Conservation (phyloP, 257 asterid genomes). For the Solanum paucissectum region DNA sequence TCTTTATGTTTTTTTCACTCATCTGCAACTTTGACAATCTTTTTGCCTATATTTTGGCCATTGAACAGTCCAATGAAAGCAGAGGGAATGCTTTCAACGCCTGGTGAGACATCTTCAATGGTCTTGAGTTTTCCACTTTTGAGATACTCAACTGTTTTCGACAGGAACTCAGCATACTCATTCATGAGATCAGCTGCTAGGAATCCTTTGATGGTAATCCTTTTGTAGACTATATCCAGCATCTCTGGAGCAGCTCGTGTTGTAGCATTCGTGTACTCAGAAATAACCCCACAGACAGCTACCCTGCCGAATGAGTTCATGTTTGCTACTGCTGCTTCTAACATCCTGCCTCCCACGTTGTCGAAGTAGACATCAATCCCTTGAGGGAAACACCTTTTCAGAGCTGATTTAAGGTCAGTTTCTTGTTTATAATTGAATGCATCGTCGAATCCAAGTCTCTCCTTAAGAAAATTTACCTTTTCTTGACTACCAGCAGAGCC, state of each 20-base stretch:
- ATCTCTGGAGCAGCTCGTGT: slow-evolving; percentile 28
- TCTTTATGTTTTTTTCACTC: background rate
- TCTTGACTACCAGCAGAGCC: slow-evolving; percentile 52
- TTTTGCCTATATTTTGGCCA: slow-evolving; percentile 52
- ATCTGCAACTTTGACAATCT: slow-evolving; percentile 34
- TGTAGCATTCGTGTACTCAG: slow-evolving; percentile 38
- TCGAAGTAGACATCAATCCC: slow-evolving; percentile 79
- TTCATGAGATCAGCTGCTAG: slow-evolving; percentile 36
- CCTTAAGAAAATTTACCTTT: slow-evolving; percentile 56
- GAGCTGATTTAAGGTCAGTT: slow-evolving; percentile 43
- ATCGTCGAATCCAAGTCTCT: slow-evolving; percentile 65
- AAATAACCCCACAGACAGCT: slow-evolving; percentile 59
- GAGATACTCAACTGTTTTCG: slow-evolving; percentile 32
- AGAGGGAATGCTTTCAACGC: slow-evolving; percentile 44
- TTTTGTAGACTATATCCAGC: slow-evolving; percentile 47
- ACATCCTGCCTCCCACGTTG: slow-evolving; percentile 67
- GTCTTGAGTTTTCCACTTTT: slow-evolving; percentile 31
- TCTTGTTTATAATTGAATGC: slow-evolving; percentile 79
- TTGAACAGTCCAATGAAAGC: slow-evolving; percentile 43
- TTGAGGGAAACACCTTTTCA: slow-evolving; percentile 50
- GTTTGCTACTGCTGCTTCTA: slow-evolving; percentile 53
- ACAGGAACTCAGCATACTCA: slow-evolving; percentile 25
- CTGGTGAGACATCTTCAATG: slow-evolving; percentile 38
- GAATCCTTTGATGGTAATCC: slow-evolving; percentile 56
- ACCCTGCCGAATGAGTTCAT: slow-evolving; percentile 60